Conservation (phyloP, 805 yeast genomes). For the Suhomyces sp. region DNA sequence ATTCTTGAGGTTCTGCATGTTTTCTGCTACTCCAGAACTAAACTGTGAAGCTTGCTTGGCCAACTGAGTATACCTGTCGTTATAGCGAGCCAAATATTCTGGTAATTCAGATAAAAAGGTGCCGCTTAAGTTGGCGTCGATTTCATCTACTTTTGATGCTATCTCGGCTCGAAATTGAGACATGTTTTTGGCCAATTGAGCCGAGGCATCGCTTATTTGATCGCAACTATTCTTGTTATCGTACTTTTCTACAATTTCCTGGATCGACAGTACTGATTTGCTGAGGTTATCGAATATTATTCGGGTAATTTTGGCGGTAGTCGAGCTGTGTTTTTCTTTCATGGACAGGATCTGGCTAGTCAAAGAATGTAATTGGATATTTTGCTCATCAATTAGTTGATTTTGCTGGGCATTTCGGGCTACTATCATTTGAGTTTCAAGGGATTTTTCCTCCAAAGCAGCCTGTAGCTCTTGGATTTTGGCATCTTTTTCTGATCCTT, state of each 20-base stretch:
- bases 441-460: background rate
- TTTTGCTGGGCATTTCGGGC: background rate
- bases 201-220: background rate
- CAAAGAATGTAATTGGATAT: conserved; percentile 5
- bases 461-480: background rate
- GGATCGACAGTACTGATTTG: conserved; percentile 8
- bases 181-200: conserved; percentile 2
- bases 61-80: conserved; percentile 6
- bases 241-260: conserved; percentile 1
- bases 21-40: conserved; percentile 3
- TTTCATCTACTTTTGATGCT: conserved; percentile 3
- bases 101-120: conserved; percentile 7
- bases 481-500: background rate
- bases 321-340: conserved; percentile 10
- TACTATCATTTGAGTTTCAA: background rate
- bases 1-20: conserved; percentile 5
- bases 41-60: conserved; percentile 1
- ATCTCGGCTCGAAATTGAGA: conserved; percentile 5
- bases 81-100: conserved; percentile 8
- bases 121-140: conserved; percentile 5
- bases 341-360: conserved; percentile 9
- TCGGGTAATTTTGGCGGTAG: conserved; percentile 9
- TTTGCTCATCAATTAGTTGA: background rate
- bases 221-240: conserved; percentile 4
- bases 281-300: conserved; percentile 11